Conservation (phyloP, 2,329 filamentous ascomycete genomes). For the Magnaporthiopsis incrustans region DNA sequence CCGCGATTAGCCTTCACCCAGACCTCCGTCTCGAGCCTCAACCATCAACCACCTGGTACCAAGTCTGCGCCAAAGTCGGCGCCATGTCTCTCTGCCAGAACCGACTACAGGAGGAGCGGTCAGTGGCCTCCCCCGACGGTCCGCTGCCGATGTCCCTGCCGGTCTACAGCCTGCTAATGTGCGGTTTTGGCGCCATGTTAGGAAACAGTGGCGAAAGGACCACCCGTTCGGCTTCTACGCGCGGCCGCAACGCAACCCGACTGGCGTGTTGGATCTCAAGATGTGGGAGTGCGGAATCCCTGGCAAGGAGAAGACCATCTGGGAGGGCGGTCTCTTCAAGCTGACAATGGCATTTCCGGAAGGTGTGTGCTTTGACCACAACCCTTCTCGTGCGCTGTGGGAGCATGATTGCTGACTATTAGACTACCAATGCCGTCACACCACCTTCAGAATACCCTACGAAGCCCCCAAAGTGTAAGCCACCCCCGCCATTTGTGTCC, state of each 20-base stretch:
- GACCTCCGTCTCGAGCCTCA: neutral
- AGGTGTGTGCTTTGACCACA: constrained; percentile 46
- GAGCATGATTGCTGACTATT: neutral
- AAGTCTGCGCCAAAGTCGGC: neutral
- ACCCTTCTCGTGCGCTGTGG: too few relatives aligned
- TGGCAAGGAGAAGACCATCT: constrained; percentile 92
- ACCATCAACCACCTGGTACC: neutral
- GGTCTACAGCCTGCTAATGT: constrained; percentile 7
- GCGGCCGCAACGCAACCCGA: constrained; percentile 69
- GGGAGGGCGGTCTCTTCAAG: constrained; percentile 97
- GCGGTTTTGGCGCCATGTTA: constrained; percentile 25
- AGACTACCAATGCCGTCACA: neutral
- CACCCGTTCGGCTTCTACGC: constrained; percentile 98
- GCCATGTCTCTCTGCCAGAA: constrained; percentile 83
- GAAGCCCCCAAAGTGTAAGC: constrained; percentile 94
- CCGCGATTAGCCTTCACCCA: neutral
- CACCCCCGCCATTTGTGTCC: neutral
- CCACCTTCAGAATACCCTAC: constrained; percentile 77
- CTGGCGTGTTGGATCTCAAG: constrained; percentile 85
- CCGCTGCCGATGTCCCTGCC: neutral
- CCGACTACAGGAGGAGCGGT: constrained; percentile 82
- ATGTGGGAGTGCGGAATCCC: constrained; percentile 95
- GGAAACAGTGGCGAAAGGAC: constrained; percentile 94
- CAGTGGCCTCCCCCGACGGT: constrained; percentile 22
- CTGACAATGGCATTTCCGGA: constrained; percentile 88